Base-by-base conservation (phyloP, 1,284 basidiomycete genomes). In the Trichosporon sp. region DNA sequence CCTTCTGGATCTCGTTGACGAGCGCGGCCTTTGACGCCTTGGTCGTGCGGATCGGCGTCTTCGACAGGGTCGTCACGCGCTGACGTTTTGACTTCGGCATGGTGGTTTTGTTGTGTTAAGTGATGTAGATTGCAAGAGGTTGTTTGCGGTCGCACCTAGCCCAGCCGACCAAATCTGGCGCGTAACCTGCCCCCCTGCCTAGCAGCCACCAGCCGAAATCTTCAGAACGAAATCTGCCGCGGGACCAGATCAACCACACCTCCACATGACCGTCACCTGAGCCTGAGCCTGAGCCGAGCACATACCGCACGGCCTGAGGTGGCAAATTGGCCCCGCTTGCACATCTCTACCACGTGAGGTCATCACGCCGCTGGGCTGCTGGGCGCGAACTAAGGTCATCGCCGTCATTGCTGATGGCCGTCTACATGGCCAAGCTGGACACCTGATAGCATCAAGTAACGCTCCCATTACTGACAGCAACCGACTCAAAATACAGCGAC, bases 41-140 rank as follows among this genome's bases (percentile, higher is more conserved):
- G 21, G 83, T 84, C 69, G 83, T 83, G 68, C 85, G 83, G 54
- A 76, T 71, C 13, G 76, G 72, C 5, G 84, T 85, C 76, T 85
- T 83, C 21, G 85, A 83, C 56, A 86, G 80, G 46, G 83, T 81
- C 16, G 85, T 82, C 75, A 94, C 77, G 82, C 94, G 92, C 69
- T 89, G 83, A 73, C 92, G 87, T 83, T 88, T 94, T 76, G 92
- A 95, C 80, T 85, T 87, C 65, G 92, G 90, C 92, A 95, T 95
- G 21, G 32, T 63, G 34, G 33, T n/a, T 2, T 27, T 37, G 49
- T 25, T 14, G 60, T 16, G 37, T 34, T 33, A 21, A 29, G 46
- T 61, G 33, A 11, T 27, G 60, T 7, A n/a, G 37, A n/a, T 52
- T n/a, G 33, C n/a, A 54, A 27, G 49, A 29, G 27, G 11, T 54